Evolutionary conservation across 2,329 filamentous ascomycete genomes (phyloP).

Genomic region (Phaeosphaeria sp.): DNA sequence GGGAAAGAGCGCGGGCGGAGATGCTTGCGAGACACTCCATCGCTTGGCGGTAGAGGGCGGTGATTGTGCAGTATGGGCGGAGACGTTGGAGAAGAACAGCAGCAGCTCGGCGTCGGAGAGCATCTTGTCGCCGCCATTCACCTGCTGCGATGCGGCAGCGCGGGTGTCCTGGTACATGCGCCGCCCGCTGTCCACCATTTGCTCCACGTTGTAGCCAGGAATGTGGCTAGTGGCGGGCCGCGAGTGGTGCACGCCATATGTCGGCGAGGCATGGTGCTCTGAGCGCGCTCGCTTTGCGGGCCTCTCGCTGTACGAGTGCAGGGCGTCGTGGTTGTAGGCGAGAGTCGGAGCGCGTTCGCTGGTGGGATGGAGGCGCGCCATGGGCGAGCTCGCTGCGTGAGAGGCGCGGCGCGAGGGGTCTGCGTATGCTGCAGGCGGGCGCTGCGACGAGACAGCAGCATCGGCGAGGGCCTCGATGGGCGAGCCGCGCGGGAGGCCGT

Average conservation of each 20-base stretch:
- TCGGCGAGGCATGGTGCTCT: conserved; percentile 58
- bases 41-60: conserved; percentile 36
- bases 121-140: conserved; percentile 42
- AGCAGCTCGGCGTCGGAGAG: conserved; percentile 55
- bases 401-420: conserved; percentile 30
- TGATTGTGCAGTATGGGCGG: conserved; percentile 35
- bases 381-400: conserved; percentile 28
- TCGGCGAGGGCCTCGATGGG: conserved; percentile 55
- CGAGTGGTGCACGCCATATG: conserved; percentile 44
- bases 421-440: conserved; percentile 42
- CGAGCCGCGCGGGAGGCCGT: conserved; percentile 36
- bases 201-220: conserved; percentile 48
- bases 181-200: conserved; percentile 43
- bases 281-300: conserved; percentile 67
- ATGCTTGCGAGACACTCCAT: conserved; percentile 34
- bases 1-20: conserved; percentile 11
- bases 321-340: conserved; percentile 16
- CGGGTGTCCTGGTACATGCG: conserved; percentile 37
- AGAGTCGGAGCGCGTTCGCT: conserved; percentile 33
- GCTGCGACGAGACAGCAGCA: conserved; percentile 46
- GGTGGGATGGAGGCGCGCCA: conserved; percentile 21
- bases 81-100: conserved; percentile 50
- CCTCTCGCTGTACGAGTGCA: conserved; percentile 49
- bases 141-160: conserved; percentile 15
- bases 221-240: conserved; percentile 57